Percentiles rank a stretch among this genome's conserved stretches.
Conservation (phyloP, 2,329 filamentous ascomycete species). For the Cladophialophora immunda region DNA sequence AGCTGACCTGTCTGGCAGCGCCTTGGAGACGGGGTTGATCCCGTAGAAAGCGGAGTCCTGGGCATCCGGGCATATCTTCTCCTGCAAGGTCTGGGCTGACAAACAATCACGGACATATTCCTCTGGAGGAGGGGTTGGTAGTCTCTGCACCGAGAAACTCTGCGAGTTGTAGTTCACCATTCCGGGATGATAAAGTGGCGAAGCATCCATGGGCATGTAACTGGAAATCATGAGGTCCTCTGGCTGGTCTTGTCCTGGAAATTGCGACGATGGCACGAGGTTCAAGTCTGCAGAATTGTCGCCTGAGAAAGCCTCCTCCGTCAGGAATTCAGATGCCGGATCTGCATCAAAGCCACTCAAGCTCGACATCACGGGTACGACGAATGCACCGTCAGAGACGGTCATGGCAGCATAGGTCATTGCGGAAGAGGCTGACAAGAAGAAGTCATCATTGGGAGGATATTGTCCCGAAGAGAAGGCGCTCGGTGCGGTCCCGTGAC, state of each 20-base stretch:
- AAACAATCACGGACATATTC: slow-evolving; percentile 30
- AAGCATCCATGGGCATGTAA: slow-evolving; percentile 28
- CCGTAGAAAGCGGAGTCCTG: slow-evolving; percentile 23
- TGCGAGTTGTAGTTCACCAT: slow-evolving; percentile 26
- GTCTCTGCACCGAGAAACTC: slow-evolving; percentile 22
- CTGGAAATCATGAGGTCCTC: slow-evolving; percentile 29
- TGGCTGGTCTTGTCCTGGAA: slow-evolving; percentile 24
- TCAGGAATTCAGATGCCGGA: slow-evolving; percentile 31
- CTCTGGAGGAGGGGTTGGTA: slow-evolving; percentile 33
- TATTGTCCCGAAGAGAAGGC: slow-evolving; percentile 25
- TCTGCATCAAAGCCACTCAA: slow-evolving; percentile 27
- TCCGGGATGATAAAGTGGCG: slow-evolving; percentile 24
- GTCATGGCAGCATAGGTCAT: slow-evolving; percentile 28
- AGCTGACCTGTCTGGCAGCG: slow-evolving; percentile 30
- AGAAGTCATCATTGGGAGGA: slow-evolving; percentile 30
- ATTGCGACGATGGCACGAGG: slow-evolving; percentile 21
- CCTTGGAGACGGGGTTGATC: slow-evolving; percentile 13
- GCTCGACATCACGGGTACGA: slow-evolving; percentile 27
- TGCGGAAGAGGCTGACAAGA: slow-evolving; percentile 26
- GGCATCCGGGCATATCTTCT: slow-evolving; percentile 19
- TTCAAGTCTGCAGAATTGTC: slow-evolving; percentile 24
- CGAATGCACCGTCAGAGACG: slow-evolving; percentile 21
- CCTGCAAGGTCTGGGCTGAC: slow-evolving; percentile 25
- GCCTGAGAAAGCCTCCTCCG: slow-evolving; percentile 28
- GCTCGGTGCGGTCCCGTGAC: slow-evolving; percentile 15